Evolutionary conservation across 371 early-diverging fungal species (phyloP), one percentile per base, ranked within the genome.

Genomic region (Mortierella sp.): DNA sequence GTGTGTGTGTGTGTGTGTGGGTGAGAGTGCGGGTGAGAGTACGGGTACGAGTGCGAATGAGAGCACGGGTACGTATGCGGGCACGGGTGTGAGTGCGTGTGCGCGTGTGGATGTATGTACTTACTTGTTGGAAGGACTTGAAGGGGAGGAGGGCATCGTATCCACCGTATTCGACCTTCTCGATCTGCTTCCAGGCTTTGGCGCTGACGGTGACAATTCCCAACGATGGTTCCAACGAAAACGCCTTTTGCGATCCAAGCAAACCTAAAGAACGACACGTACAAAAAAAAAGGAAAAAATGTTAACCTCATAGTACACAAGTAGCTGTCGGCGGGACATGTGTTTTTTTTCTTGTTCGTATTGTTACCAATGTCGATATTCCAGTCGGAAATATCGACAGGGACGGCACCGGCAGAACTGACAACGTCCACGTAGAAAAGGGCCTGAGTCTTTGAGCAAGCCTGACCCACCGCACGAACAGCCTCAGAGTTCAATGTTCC

Each of bases 171-270:
- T 64, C 78, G 24, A 82, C 83, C 50, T 82, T 78, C 58, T 82
- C 79, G 44, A 82, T 78, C 67, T 82, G 83, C 64, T 66, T 78
- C 83, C 83, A 82, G 6, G 83, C 83, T 48, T 82, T 82, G 13
- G 73, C 66, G 37, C 83, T 82, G 11, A 82, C 79, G 0, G 83
- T 78, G 4, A 78, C 37, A 22, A 78, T 75, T 6, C 79, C 75
- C 22, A 82, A 65, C 19, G 83, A 82, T 7, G 83, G 83, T 4
- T 82, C 83, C 43, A 71, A 72, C 4, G 83, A 82, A 11, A 82
- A 73, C 53, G 78, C 79, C 67, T 82, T 82, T 66, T 82, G 83
- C 1, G 78, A 65, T 13, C 83, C 83, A 50, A 82, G 55, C 37
- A 82, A 44, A 2, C 83, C 83, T 82, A 68, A 31, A 11, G 9